A percentile compares a stretch with the other conserved stretches of the same genome.
These are phyloP conservation scores for Tympanopsis confertula DNA, from an alignment of 2,329 filamentous ascomycete genomes.

Conservation along the genomic window DNA sequence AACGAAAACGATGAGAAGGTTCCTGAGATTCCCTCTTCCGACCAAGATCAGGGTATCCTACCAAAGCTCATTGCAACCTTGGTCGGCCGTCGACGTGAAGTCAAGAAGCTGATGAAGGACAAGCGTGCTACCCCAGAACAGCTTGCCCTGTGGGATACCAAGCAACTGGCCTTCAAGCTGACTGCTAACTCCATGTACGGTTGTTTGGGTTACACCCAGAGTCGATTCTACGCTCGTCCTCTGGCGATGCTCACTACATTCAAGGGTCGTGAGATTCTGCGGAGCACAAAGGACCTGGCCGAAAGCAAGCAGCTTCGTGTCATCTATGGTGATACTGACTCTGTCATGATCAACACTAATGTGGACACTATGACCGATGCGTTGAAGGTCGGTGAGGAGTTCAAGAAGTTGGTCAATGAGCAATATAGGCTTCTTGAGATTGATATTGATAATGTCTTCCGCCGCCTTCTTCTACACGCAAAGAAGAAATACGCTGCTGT, in stretches of 20 bases:
- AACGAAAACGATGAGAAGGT: constrained; percentile 66
- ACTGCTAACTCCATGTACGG: constrained; percentile 99
- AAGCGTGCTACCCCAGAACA: constrained; percentile 77
- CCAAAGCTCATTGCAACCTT: constrained; percentile 85
- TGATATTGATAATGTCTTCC: constrained; percentile 95
- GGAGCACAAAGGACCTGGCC: constrained; percentile 88
- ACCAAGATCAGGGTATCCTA: constrained; percentile 73
- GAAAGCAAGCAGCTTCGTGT: constrained; percentile 85
- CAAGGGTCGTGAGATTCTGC: constrained; percentile 94
- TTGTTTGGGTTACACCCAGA: constrained; percentile 91
- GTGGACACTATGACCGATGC: constrained; percentile 87
- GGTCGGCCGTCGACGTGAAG: constrained; percentile 76
- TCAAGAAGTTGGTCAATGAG: constrained; percentile 91
- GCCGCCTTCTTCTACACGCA: constrained; percentile 81
- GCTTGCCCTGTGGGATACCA: constrained; percentile 92
- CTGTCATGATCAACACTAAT: constrained; percentile 99
- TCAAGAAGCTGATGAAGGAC: constrained; percentile 95
- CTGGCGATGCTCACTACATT: constrained; percentile 91
- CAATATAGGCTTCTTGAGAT: constrained; percentile 88
- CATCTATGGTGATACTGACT: constrained; percentile 98
- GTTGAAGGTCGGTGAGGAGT: constrained; percentile 81
- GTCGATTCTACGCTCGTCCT: constrained; percentile 90
- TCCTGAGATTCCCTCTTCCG: constrained; percentile 64
- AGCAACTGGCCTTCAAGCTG: constrained; percentile 89
- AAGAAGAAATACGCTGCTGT: constrained; percentile 99